Percentiles rank a stretch among this genome's conserved stretches.
Evolutionary conservation across 1,139 yeast genomes (phyloP).

Genomic region (Saccharomycopsis hybrid): DNA sequence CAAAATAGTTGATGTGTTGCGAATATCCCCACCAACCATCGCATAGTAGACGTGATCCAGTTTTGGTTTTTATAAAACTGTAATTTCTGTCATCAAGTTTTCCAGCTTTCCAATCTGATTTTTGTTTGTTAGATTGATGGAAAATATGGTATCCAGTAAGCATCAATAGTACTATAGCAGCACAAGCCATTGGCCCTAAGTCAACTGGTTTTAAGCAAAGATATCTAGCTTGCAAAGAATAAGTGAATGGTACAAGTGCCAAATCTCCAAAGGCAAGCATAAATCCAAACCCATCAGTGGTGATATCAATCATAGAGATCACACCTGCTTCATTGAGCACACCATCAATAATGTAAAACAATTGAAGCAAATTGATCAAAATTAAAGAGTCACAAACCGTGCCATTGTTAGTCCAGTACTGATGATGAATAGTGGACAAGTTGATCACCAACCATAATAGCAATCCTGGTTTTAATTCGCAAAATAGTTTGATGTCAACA

Average conservation of each 20-base stretch:
- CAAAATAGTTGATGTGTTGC: constrained; percentile 91
- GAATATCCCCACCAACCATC: constrained; percentile 97
- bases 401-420: constrained; percentile 54
- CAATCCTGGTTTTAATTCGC: constrained; percentile 95
- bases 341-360: constrained; percentile 84
- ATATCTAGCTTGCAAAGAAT: constrained; percentile 79
- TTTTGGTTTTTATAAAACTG: constrained; percentile 61
- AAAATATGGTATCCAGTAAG: constrained; percentile 73
- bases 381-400: constrained; percentile 65
- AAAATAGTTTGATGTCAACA: constrained; percentile 83
- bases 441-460: constrained; percentile 79
- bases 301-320: constrained; percentile 89
- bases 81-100: constrained; percentile 55
- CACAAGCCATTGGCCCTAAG: constrained; percentile 40
- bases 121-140: constrained; percentile 77
- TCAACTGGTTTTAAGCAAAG: constrained; percentile 58
- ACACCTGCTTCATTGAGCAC: constrained; percentile 86
- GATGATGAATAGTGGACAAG: constrained; percentile 74
- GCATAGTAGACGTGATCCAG: constrained; percentile 73
- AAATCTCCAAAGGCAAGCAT: constrained; percentile 95
- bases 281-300: constrained; percentile 95
- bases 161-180: constrained; percentile 38
- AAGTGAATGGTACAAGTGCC: constrained; percentile 87
- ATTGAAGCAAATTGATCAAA: constrained; percentile 63
- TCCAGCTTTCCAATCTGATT: constrained; percentile 77